phyloP scores from a whole-genome alignment of 2,329 filamentous ascomycete species.

The Microdochium nivale region DNA sequence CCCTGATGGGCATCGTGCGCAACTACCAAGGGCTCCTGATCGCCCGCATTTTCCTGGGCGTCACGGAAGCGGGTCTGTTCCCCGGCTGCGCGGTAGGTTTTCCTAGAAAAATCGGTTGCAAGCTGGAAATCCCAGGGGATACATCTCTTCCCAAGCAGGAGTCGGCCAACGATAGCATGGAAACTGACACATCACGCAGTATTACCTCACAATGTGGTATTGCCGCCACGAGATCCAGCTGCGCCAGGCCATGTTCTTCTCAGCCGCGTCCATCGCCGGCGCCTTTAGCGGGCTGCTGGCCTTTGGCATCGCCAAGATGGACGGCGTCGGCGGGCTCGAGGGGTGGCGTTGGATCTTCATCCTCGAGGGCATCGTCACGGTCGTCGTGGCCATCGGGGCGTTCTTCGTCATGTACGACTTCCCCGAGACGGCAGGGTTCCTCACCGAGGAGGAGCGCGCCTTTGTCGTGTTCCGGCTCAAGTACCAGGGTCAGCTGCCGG shows the following conservation, averaged over 20 bases:
- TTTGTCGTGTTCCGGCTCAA: constrained; percentile 65
- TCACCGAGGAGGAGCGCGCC: constrained; percentile 60
- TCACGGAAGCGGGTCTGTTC: constrained; percentile 60
- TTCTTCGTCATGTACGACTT: constrained; percentile 75
- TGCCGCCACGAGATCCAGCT: constrained; percentile 46
- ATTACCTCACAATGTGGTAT: constrained; percentile 52
- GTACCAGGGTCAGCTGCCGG: constrained; percentile 51
- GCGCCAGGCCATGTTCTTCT: constrained; percentile 68
- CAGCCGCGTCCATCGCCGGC: constrained; percentile 69
- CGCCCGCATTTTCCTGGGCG: constrained; percentile 49
- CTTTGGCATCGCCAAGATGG: constrained; percentile 61
- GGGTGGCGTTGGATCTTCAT: constrained; percentile 63
- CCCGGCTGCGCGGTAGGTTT: constrained; percentile 46
- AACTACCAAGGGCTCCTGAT: constrained; percentile 37
- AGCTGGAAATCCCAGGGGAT: constrained; percentile 13
- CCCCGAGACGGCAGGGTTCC: constrained; percentile 68
- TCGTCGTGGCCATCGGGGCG: constrained; percentile 52
- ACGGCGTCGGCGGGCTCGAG: constrained; percentile 48
- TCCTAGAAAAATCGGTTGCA: too few relatives aligned
- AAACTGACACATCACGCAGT: too few relatives aligned
- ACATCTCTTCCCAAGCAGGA: constrained; percentile 5
- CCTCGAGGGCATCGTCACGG: constrained; percentile 60
- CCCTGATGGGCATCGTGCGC: constrained; percentile 42
- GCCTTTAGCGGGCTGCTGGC: constrained; percentile 68
- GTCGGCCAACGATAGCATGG: too few relatives aligned